Evolutionary conservation across 2,329 filamentous ascomycete species (phyloP).

Genomic region (Alternaria arbusti): DNA sequence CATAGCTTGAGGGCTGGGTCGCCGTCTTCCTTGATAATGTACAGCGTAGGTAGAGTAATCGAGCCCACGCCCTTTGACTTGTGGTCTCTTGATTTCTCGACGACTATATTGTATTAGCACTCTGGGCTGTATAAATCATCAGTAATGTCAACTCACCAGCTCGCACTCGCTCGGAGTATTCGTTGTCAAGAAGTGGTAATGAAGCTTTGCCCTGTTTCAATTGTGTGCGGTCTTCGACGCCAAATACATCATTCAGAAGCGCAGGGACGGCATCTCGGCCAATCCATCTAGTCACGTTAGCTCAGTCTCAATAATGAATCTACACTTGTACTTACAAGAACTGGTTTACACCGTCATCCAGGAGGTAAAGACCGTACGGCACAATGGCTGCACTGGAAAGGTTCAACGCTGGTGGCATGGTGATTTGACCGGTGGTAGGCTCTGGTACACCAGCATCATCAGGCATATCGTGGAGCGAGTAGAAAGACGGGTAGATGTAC

Average conservation of each 20-base stretch:
- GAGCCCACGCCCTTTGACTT: conserved; percentile 86
- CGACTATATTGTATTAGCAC: conserved; percentile 62
- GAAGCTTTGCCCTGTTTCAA: conserved; percentile 90
- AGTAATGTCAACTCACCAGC: conserved; percentile 18
- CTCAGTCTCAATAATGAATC: neutral
- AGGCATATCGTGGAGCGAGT: conserved; percentile 75
- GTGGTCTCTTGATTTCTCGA: conserved; percentile 92
- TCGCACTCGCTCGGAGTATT: conserved; percentile 94
- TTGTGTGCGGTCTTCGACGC: conserved; percentile 79
- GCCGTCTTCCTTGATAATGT: conserved; percentile 92
- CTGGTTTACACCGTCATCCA: conserved; percentile 96
- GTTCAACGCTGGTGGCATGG: conserved; percentile 83
- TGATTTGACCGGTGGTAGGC: conserved; percentile 83
- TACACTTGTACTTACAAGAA: conserved; percentile 64
- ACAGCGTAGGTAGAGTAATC: conserved; percentile 90
- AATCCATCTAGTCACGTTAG: conserved; percentile 67
- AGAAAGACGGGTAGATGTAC: conserved; percentile 70
- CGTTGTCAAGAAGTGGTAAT: conserved; percentile 86
- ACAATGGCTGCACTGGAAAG: conserved; percentile 87
- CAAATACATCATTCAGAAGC: conserved; percentile 88
- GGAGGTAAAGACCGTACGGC: conserved; percentile 90
- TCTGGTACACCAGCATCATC: conserved; percentile 89
- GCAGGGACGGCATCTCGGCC: conserved; percentile 92
- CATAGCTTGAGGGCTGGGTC: conserved; percentile 94
- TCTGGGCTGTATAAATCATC: neutral